These are phyloP conservation scores for Colletotrichum costaricense DNA, from an alignment of 2,329 filamentous ascomycete species.

Conservation along the genomic window DNA sequence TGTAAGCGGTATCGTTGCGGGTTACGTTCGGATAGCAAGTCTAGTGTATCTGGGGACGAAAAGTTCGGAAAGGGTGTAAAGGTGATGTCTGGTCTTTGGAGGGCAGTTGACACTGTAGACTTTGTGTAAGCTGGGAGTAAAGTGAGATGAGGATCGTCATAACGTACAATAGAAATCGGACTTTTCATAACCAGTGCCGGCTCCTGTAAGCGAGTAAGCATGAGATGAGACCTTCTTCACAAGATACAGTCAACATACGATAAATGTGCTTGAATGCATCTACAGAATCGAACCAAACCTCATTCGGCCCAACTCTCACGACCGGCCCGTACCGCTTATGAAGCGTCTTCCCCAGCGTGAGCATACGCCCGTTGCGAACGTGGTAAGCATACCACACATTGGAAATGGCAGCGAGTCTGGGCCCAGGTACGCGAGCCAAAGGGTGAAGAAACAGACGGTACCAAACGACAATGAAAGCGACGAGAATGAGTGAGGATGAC, in stretches of 20 bases:
- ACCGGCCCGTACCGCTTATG: constrained; percentile 59
- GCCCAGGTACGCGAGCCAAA: constrained; percentile 58
- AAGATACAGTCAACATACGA: constrained; percentile 44
- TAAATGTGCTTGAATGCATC: constrained; percentile 62
- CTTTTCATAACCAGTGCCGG: constrained; percentile 60
- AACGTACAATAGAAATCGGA: constrained; percentile 61
- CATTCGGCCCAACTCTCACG: constrained; percentile 65
- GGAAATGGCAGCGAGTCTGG: constrained; percentile 57
- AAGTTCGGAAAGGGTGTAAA: constrained; percentile 44
- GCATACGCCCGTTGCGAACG: constrained; percentile 55
- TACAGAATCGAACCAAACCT: constrained; percentile 62
- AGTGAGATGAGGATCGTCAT: neutral
- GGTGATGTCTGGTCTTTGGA: constrained; percentile 55
- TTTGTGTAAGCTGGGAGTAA: neutral
- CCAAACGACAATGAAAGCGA: constrained; percentile 10
- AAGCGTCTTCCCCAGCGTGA: constrained; percentile 53
- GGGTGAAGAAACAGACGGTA: constrained; percentile 59
- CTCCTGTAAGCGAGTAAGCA: constrained; percentile 45
- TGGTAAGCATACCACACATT: constrained; percentile 61
- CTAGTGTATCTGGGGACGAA: constrained; percentile 54
- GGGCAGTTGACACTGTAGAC: constrained; percentile 55
- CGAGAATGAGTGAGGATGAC: neutral
- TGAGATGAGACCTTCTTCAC: neutral
- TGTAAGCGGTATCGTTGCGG: constrained; percentile 60
- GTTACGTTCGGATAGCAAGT: constrained; percentile 62